phyloP scores from a whole-genome alignment of 129 eudicot genomes.

The Rutidosis leptorrhynchoides region DNA sequence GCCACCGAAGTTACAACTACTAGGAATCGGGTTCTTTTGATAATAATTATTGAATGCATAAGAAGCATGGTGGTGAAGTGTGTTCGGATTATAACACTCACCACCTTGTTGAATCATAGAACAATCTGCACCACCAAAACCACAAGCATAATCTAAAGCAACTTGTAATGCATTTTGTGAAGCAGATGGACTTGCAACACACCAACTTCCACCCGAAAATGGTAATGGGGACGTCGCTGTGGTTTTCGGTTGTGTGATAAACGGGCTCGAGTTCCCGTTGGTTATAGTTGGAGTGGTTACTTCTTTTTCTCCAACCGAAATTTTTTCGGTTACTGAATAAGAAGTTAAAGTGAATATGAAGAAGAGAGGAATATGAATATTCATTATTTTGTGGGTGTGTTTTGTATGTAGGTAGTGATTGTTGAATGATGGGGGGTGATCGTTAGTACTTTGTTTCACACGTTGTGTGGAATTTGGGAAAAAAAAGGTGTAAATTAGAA shows the following conservation, averaged over 20 bases:
- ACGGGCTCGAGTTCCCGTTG: slow-evolving; percentile 52
- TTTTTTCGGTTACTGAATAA: not conserved
- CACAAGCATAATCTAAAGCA: slow-evolving; percentile 91
- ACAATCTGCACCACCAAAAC: slow-evolving; percentile 80
- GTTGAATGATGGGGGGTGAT: slow-evolving; percentile 22
- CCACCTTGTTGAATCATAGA: slow-evolving; percentile 66
- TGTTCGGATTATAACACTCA: slow-evolving; percentile 59
- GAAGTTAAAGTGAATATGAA: slow-evolving; percentile 8
- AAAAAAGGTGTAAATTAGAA: not conserved
- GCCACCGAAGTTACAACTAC: slow-evolving; percentile 92
- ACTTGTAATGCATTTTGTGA: slow-evolving; percentile 57
- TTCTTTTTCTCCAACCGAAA: slow-evolving; percentile 39
- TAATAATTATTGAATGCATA: slow-evolving; percentile 85
- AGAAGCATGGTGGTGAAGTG: slow-evolving; percentile 77
- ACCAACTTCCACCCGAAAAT: slow-evolving; percentile 58
- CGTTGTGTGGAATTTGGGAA: slow-evolving; percentile 13
- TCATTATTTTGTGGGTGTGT: slow-evolving; percentile 13
- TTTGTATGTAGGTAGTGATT: slow-evolving; percentile 18
- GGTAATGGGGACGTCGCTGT: slow-evolving; percentile 42
- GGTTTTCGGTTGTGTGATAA: slow-evolving; percentile 31
- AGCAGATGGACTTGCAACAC: slow-evolving; percentile 75
- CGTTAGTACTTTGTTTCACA: slow-evolving; percentile 16
- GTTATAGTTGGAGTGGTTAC: slow-evolving; percentile 77
- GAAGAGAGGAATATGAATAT: slow-evolving; percentile 25
- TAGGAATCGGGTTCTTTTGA: slow-evolving; percentile 89